Evolutionary conservation across 2,329 filamentous ascomycete genomes (phyloP).

Genomic region (Epichloe uncinata): DNA sequence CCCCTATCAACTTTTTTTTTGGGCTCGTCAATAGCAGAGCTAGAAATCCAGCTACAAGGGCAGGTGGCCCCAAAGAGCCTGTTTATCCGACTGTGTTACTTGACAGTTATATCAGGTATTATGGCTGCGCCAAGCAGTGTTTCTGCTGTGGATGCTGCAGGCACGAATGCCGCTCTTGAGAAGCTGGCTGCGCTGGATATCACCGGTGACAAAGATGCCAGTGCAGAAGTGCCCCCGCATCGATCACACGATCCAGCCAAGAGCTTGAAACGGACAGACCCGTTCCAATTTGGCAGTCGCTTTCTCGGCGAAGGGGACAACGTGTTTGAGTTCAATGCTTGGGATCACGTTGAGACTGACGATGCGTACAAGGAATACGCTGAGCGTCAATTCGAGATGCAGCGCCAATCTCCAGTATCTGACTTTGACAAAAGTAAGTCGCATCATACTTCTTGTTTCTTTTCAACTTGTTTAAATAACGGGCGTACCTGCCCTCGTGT

Average conservation of each 20-base stretch:
- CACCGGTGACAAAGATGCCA: not conserved
- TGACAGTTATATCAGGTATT: not conserved
- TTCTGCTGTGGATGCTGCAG: slow-evolving; percentile 9
- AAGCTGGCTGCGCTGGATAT: slow-evolving; percentile 15
- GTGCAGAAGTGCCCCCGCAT: slow-evolving; percentile 35
- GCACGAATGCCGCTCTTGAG: slow-evolving; percentile 10
- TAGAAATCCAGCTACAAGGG: not conserved
- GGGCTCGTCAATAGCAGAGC: not conserved
- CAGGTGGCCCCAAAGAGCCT: not conserved
- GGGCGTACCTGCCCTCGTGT: slow-evolving; percentile 19
- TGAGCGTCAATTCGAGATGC: slow-evolving; percentile 69
- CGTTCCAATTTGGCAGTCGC: slow-evolving; percentile 90
- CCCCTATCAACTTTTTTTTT: not conserved
- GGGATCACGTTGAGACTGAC: slow-evolving; percentile 96
- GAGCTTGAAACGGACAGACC: slow-evolving; percentile 78
- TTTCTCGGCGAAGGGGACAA: slow-evolving; percentile 73
- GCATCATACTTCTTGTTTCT: not conserved
- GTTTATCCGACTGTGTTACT: not conserved
- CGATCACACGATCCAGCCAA: slow-evolving; percentile 57
- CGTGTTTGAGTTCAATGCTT: slow-evolving; percentile 95
- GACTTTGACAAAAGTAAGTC: slow-evolving; percentile 78
- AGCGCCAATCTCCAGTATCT: slow-evolving; percentile 74
- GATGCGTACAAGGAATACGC: slow-evolving; percentile 77
- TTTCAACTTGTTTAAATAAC: not conserved
- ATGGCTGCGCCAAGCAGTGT: slow-evolving; percentile 11